Base-by-base conservation (phyloP, 352 stramenopile genomes). In the Phytophthora sojae region DNA sequence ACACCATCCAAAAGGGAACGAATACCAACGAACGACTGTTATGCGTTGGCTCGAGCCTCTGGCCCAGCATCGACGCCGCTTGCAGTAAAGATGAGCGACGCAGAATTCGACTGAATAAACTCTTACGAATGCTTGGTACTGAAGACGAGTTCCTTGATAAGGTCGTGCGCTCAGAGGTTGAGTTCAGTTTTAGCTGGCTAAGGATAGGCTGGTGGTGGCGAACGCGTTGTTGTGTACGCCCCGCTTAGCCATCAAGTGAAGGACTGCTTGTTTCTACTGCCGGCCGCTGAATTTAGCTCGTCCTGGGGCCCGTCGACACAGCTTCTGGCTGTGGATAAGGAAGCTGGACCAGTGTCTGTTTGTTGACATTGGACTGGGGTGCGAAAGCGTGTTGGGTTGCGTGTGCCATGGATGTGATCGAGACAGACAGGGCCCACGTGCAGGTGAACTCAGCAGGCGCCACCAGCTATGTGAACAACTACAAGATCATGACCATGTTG, bases 401-500 rank as follows among this genome's bases (percentile, higher is more conserved):
- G 35, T 29, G 15, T 35, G 58, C 15, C 29, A 80, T 80, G 54
- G 79, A 71, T 30, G 87, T 93, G 69, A 91, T 91, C 26, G 85
- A 92, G 75, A 93, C 87, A 21, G 79, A 86, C 21, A 75, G 73
- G 21, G 85, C 80, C 2, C 77, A 87, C 9, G 86, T 93, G 8
- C 73, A 92, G 53, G 73, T 89, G 63, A 77, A 90, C 59, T 80
- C 90, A 19, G 75, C 84, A 26, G 88, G 88, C 5, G 69, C 67
- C 11, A 79, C 85, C 15, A 91, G 82, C 45, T 81, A 88, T 60
- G 85, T 95, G 42, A 95, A 95, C 69, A 78, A 79, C 56, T 95
- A 95, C 76, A 80, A 79, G 6, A 77, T 94, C 25, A 70, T 86
- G 12, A 51, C 60, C 11, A 74, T 92, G 69, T 82, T 95, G 9